A percentile compares a stretch with the other conserved stretches of the same genome.
Conservation (phyloP, 2,329 filamentous ascomycete species). For the Fusarium dimerum region DNA sequence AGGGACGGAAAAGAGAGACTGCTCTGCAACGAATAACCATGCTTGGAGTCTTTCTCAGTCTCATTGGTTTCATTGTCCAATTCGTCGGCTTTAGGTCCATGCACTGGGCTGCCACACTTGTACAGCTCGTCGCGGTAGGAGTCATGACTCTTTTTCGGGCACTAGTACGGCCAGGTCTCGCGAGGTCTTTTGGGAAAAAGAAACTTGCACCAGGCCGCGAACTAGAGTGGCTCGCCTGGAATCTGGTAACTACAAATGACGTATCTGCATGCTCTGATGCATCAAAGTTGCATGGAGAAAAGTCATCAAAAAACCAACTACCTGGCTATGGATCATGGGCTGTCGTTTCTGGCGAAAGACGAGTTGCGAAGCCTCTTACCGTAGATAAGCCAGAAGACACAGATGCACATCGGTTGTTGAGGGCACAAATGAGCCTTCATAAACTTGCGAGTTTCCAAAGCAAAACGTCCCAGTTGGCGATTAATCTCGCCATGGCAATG, state of each 20-base stretch:
- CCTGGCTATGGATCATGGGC: no score
- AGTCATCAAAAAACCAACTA: no score
- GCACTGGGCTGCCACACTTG: constrained; percentile 4
- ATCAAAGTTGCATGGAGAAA: no score
- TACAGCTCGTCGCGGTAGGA: neutral
- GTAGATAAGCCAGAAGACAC: neutral
- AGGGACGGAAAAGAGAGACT: neutral
- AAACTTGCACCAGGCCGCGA: neutral
- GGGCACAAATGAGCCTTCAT: neutral
- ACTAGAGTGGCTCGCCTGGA: constrained; percentile 3
- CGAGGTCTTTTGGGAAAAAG: fast-evolving
- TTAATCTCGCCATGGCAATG: neutral
- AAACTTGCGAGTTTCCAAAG: neutral
- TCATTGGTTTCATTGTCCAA: constrained; percentile 1
- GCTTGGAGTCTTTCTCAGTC: neutral
- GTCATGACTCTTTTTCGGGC: constrained; percentile 3
- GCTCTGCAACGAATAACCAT: neutral
- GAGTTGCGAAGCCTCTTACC: no score
- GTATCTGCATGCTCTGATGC: no score
- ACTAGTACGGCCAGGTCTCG: neutral
- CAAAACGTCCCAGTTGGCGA: neutral
- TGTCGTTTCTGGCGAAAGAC: no score
- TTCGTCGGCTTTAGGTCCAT: constrained; percentile 8
- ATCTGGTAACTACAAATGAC: neutral
- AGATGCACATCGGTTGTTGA: neutral